Conservation (phyloP, 2,329 filamentous ascomycete species). For the Dendrostoma leiphaemia region DNA sequence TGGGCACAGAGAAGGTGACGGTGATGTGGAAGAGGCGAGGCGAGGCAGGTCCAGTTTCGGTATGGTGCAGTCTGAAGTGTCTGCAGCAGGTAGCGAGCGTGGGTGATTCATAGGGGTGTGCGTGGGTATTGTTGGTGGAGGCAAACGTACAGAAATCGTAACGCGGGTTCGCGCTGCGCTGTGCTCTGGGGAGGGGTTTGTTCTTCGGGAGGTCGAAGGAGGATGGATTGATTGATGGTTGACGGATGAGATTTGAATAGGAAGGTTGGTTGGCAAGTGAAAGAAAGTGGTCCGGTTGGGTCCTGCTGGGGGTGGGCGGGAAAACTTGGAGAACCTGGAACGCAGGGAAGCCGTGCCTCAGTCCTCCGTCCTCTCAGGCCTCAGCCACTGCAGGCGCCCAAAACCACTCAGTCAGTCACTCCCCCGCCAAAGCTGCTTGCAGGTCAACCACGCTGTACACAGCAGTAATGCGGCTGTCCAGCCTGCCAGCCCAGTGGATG, state of each 20-base stretch:
- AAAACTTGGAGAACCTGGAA: constrained; percentile 4
- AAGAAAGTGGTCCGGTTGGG: not conserved
- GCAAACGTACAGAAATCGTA: constrained; percentile 6
- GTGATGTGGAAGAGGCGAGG: constrained; percentile 4
- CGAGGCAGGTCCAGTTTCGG: not conserved
- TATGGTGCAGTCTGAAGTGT: not conserved
- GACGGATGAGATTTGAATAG: not conserved
- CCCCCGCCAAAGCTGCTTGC: no score
- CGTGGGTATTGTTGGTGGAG: not conserved
- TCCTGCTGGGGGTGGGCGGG: not conserved
- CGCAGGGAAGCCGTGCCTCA: not conserved
- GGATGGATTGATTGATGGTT: not conserved
- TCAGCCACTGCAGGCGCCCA: not conserved
- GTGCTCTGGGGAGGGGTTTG: not conserved
- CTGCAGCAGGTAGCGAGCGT: no score
- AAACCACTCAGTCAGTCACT: no score
- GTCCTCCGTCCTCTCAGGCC: not conserved
- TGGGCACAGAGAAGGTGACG: constrained; percentile 10
- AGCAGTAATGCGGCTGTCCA: not conserved
- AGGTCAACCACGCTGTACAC: no score
- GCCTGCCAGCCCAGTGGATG: not conserved
- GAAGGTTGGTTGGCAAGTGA: not conserved
- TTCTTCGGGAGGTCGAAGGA: not conserved
- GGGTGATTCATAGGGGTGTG: not conserved
- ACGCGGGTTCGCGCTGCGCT: not conserved